Evolutionary conservation across 371 early-diverging fungal genomes (phyloP).

Genomic region (Circinella umbellata): DNA sequence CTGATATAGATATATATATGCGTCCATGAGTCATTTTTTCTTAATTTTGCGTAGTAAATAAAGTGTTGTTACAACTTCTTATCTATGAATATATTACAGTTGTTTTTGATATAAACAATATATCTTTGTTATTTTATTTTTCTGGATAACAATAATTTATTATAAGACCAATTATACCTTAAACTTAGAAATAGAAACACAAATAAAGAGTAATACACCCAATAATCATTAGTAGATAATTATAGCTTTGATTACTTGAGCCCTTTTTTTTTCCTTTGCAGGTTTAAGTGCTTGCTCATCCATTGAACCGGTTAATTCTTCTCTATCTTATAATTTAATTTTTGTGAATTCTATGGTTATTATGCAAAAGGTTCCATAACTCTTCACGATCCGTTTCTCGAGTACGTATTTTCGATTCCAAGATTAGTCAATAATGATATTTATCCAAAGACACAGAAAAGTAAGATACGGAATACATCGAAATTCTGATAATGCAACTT

Average conservation of each 20-base stretch:
- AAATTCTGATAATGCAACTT: not conserved
- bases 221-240: not conserved
- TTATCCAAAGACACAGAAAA: not conserved
- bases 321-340: not conserved
- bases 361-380: not conserved
- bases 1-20: too few relatives aligned
- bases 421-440: not conserved
- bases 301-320: not conserved
- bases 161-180: too few relatives aligned
- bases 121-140: too few relatives aligned
- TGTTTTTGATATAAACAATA: too few relatives aligned
- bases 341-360: not conserved
- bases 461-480: conserved; percentile 1
- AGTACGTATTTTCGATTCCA: not conserved
- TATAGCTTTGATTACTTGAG: not conserved
- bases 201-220: not conserved
- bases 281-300: not conserved
- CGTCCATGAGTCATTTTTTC: too few relatives aligned
- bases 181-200: too few relatives aligned
- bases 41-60: too few relatives aligned
- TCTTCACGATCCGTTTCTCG: not conserved
- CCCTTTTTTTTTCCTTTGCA: not conserved
- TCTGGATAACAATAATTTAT: too few relatives aligned
- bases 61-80: too few relatives aligned
- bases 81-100: too few relatives aligned